Evolutionary conservation across 2,329 filamentous ascomycete genomes (phyloP), one percentile per base, ranked within the genome.

Genomic region (Aspergillus brunneoviolaceus): DNA sequence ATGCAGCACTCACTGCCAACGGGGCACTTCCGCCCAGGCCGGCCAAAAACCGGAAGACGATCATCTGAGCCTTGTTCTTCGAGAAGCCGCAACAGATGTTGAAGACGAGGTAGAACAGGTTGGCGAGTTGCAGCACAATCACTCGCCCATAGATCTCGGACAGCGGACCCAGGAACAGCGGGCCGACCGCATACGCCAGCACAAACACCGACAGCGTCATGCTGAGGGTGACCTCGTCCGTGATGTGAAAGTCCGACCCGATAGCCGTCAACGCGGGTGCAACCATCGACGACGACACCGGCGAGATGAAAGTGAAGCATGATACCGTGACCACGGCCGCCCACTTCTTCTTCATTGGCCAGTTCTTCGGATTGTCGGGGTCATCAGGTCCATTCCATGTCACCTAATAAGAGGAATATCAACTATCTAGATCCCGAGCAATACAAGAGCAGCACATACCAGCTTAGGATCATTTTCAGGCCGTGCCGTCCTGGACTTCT

Each of bases 211-310:
- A 85, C 69, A 87, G 77, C 47, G 79, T 78, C 2, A 85, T 74
- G 63, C 84, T 68, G 3, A 74, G 72, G 48, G 79, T 71, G 29
- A 82, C 76, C 39, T 74, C 69, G 51, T 77, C 77, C 0, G 74
- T 72, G 48, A 88, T 84, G 58, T 81, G 62, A 39, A 89, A 78
- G 29, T 88, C 84, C 1, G 68, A 65, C n/a, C 80, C 78, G 51
- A 89, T 84, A 2, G 77, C 70, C 10, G 71, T 70, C 45, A 89
- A 66, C 0, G 79, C 82, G 0, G 83, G 83, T 0, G 82, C 79
- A 2, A 84, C 70, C 81, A 89, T 88, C 39, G 84, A 84, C 4
- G 84, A 86, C 2, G 86, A 85, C 27, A 89, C 84, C 0, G 87
- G 86, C 2, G 85, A 86, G 60, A 88, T 84, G 64, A 88, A 81